Base-by-base conservation (phyloP, 192 early-diverging fungal species). In the Rhizophagus prolifer region DNA sequence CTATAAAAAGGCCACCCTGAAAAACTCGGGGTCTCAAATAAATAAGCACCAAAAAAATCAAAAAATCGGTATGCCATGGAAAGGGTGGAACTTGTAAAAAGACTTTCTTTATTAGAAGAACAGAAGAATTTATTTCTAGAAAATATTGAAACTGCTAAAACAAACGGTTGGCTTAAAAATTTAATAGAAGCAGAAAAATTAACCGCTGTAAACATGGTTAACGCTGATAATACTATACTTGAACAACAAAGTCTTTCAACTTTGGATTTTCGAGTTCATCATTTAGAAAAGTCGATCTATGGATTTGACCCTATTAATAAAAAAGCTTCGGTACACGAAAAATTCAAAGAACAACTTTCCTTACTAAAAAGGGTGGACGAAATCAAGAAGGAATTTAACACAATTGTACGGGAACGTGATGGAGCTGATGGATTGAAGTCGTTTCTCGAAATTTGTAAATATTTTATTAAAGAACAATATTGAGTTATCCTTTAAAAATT, bases 381-480 rank as follows among this genome's bases (percentile, higher is more conserved):
- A 19, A 31, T 84, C 26, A 47, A 78, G 62, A 82, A 79, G 31
- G 76, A 79, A 50, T 67, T 84, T 6, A 34, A 84, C 1, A 59
- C 50, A 26, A 47, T 70, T 78, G 30, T 84, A 74, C 31, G 74
- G 80, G 59, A 84, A 31, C 44, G 77, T 82, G 59, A 84, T 72
- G 70, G 30, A 19, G 30, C 64, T 66, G 70, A 76, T 26, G 58
- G 69, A 19, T 73, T 84, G n/a, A 74, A 80, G 61, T 60, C 74
- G 9, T 84, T 82, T 73, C 36, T 79, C 10, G 77, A 82, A 28
- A 79, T 79, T 79, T 84, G 83, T 84, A 81, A 79, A 70, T 30
- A 67, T n/a, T 23, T 6, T 71, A 14, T 66, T 34, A 14, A 34
- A 34, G 2, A n/a, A n/a, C n/a, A n/a, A 19, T 21, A 0, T 64